A percentile compares a stretch with the other conserved stretches of the same genome.
These are phyloP conservation scores for Phialocephala subalpina DNA, from an alignment of 2,329 filamentous ascomycete species.

Conservation along the genomic window DNA sequence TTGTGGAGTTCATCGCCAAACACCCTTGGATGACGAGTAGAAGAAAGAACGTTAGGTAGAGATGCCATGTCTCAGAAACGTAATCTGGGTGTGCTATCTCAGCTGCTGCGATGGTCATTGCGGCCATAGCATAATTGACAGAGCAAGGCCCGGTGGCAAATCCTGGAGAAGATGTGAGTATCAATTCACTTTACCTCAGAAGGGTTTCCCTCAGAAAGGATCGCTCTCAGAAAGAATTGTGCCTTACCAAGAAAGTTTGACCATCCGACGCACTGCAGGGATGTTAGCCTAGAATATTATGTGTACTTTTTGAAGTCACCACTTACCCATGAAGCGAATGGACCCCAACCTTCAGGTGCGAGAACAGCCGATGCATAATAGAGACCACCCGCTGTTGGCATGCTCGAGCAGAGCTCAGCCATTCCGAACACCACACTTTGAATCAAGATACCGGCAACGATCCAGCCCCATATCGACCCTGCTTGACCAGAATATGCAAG, in stretches of 20 bases:
- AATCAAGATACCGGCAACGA: conserved; percentile 70
- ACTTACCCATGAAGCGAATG: conserved; percentile 24
- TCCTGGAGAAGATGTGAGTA: background rate
- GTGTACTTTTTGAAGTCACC: background rate
- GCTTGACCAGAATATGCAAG: conserved; percentile 24
- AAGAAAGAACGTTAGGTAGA: conserved; percentile 17
- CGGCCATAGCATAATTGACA: conserved; percentile 20
- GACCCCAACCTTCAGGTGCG: conserved; percentile 23
- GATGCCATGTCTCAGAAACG: conserved; percentile 13
- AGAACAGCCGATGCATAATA: conserved; percentile 63
- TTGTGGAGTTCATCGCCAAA: conserved; percentile 21
- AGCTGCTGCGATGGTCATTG: conserved; percentile 22
- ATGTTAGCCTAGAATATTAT: background rate
- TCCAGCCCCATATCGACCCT: conserved; percentile 66
- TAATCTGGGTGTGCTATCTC: conserved; percentile 22
- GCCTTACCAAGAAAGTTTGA: conserved; percentile 26
- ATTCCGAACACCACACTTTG: conserved; percentile 67
- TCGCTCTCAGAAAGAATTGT: too few relatives aligned
- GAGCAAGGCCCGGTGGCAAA: conserved; percentile 19
- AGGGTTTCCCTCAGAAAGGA: background rate
- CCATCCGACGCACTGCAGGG: conserved; percentile 22
- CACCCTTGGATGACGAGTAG: conserved; percentile 21
- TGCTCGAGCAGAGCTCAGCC: conserved; percentile 70
- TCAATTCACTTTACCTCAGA: background rate
- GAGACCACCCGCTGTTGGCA: conserved; percentile 69